Conservation (phyloP, 208 protist species). For the Leishmania major region DNA sequence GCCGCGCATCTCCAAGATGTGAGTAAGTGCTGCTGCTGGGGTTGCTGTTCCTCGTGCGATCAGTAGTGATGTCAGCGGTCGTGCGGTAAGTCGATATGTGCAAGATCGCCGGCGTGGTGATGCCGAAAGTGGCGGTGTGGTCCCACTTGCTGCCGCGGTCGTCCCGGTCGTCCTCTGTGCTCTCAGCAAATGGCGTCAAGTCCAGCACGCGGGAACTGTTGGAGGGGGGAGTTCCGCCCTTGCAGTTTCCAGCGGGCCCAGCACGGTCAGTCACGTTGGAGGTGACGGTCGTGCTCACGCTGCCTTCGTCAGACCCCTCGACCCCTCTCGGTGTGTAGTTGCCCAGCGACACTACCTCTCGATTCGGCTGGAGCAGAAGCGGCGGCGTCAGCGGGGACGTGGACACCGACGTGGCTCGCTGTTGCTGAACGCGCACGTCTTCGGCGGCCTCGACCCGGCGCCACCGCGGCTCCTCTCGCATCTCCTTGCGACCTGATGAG, state of each 20-base stretch:
- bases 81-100: background rate
- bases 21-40: background rate
- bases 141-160: background rate
- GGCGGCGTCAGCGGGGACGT: background rate
- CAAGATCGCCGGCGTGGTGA: background rate
- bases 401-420: background rate
- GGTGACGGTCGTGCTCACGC: background rate
- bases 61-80: background rate
- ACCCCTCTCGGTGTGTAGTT: background rate
- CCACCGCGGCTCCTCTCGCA: background rate
- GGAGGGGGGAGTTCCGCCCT: slow-evolving; percentile 1
- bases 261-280: background rate
- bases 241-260: background rate
- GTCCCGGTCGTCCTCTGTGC: slow-evolving; percentile 3
- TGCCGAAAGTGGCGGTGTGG: background rate
- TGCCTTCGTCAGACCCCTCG: background rate
- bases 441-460: background rate
- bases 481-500: background rate
- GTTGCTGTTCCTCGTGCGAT: background rate
- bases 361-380: background rate
- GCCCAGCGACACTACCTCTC: background rate
- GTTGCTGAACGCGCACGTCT: background rate
- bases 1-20: background rate
- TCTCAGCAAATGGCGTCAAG: slow-evolving; percentile 3
- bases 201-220: slow-evolving; percentile 11